These are phyloP conservation scores for Dothidotthia symphoricarpi DNA, from an alignment of 2,329 filamentous ascomycete species.

Conservation along the genomic window DNA sequence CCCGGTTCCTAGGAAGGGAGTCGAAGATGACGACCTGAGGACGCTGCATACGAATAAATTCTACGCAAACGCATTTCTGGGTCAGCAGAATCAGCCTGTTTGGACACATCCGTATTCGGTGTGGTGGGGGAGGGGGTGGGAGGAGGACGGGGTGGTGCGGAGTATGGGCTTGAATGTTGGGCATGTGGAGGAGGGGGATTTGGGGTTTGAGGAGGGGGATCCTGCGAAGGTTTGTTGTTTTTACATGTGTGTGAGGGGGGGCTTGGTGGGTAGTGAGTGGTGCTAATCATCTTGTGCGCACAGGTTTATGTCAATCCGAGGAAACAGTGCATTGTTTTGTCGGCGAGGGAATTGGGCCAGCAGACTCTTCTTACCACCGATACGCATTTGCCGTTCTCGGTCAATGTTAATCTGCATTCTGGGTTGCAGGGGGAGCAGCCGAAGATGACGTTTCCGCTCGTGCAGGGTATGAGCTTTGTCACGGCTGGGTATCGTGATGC, in stretches of 20 bases:
- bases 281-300: not conserved
- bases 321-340: constrained; percentile 77
- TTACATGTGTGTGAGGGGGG: too few relatives aligned
- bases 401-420: constrained; percentile 64
- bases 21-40: constrained; percentile 40
- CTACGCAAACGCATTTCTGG: constrained; percentile 72
- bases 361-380: constrained; percentile 58
- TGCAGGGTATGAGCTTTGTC: constrained; percentile 87
- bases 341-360: constrained; percentile 68
- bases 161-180: constrained; percentile 74
- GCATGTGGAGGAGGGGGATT: constrained; percentile 67
- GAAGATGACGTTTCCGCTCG: constrained; percentile 72
- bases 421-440: constrained; percentile 54
- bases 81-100: constrained; percentile 64
- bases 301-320: constrained; percentile 77
- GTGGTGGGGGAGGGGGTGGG: constrained; percentile 47
- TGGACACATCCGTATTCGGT: constrained; percentile 66
- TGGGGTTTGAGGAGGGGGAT: constrained; percentile 59
- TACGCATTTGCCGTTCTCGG: constrained; percentile 56
- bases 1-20: constrained; percentile 41
- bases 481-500: constrained; percentile 72
- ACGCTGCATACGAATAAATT: constrained; percentile 71
- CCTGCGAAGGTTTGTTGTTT: constrained; percentile 26
- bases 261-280: not conserved
- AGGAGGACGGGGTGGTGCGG: constrained; percentile 53